Conservation (phyloP, 768 basidiomycete genomes). For the Boletus subcaerulescens region DNA sequence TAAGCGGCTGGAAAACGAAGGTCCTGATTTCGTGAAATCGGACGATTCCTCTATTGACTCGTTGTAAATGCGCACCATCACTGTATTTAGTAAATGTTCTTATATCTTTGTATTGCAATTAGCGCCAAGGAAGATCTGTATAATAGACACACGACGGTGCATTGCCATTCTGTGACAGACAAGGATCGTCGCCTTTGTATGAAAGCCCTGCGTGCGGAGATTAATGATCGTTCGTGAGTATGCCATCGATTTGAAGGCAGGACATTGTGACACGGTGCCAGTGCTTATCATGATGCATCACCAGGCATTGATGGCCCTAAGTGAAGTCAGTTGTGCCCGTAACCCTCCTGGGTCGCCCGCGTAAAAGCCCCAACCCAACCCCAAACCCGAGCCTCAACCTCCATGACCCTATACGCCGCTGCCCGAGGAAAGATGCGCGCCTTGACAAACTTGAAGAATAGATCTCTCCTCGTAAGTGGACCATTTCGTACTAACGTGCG, state of each 20-base stretch:
- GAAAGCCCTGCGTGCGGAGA: constrained; percentile 7
- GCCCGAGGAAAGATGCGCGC: constrained; percentile 6
- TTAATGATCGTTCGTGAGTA: background rate
- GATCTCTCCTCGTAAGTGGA: constrained; percentile 9
- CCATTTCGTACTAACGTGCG: background rate
- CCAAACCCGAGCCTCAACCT: background rate
- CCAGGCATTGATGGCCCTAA: constrained; percentile 6
- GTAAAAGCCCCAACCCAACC: background rate
- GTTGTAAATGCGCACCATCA: background rate
- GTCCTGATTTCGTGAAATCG: constrained; percentile 25
- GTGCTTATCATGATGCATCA: background rate
- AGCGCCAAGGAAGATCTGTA: background rate
- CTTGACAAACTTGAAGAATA: background rate
- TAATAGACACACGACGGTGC: background rate
- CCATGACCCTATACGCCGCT: constrained; percentile 3
- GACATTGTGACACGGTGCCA: background rate
- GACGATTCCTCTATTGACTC: constrained; percentile 15
- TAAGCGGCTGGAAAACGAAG: constrained; percentile 16
- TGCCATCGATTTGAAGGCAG: background rate
- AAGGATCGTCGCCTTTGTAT: background rate
- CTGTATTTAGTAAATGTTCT: background rate
- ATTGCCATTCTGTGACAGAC: constrained; percentile 1
- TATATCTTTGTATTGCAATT: constrained; percentile 8
- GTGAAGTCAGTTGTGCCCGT: constrained; percentile 6
- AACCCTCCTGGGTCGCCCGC: constrained; percentile 4